Conservation (phyloP, 1,139 yeast species). For the Candida tetrigidarum region DNA sequence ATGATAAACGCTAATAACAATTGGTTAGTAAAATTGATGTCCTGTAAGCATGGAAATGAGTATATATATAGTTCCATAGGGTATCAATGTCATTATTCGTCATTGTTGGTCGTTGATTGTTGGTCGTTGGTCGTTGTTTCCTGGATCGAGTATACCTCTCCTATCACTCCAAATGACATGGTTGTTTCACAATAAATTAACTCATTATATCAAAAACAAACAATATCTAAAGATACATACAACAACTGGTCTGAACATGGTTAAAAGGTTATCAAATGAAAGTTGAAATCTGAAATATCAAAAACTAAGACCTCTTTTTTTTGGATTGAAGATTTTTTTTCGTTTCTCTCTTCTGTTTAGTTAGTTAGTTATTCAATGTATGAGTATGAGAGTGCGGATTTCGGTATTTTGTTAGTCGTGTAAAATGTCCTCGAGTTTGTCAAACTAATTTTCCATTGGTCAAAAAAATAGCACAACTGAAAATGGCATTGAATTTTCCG, state of each 20-base stretch:
- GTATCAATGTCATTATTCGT: no score
- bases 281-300: not conserved
- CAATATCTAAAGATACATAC: no score
- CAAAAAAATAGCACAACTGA: conserved; percentile 7
- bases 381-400: conserved; percentile 3
- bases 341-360: conserved; percentile 4
- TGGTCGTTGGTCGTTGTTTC: not conserved
- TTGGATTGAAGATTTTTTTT: conserved; percentile 9
- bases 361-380: no score
- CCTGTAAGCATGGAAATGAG: not conserved
- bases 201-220: no score
- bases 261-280: not conserved
- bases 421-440: not conserved
- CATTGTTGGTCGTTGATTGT: no score
- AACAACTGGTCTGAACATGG: conserved; percentile 49
- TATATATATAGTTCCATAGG: no score
- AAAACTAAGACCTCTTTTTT: no score
- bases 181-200: no score
- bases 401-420: conserved; percentile 8
- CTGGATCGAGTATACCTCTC: not conserved
- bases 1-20: conserved; percentile 24
- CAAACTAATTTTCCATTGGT: conserved; percentile 14
- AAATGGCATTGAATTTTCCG: no score
- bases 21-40: not conserved
- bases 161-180: not conserved